phyloP scores from a whole-genome alignment of 345 rosid species.

The Eucalyptus pauciflora region DNA sequence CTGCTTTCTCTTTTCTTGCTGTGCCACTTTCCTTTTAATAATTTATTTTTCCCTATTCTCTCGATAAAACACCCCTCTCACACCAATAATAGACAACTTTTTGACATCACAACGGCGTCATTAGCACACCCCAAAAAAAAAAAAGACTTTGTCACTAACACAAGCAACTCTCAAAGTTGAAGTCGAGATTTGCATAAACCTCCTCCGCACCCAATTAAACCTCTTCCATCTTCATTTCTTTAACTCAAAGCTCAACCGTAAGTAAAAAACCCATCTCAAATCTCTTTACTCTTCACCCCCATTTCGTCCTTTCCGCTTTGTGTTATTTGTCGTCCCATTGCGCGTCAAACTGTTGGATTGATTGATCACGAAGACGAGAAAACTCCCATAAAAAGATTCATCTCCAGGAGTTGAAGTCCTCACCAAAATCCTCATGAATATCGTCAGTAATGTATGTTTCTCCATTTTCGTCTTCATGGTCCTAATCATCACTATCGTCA shows the following conservation, averaged over 20 bases:
- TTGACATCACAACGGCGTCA: background rate
- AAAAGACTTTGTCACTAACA: background rate
- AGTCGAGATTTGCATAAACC: background rate
- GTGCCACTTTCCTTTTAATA: background rate
- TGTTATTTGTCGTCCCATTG: background rate
- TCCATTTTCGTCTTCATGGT: background rate
- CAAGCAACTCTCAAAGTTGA: background rate
- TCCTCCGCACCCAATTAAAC: background rate
- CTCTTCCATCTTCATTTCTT: background rate
- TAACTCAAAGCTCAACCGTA: background rate
- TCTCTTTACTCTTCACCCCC: background rate
- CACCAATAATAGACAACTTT: background rate
- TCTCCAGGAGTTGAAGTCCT: background rate
- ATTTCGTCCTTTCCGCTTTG: background rate
- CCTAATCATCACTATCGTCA: background rate
- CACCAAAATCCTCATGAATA: background rate
- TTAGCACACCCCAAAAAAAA: too few relatives aligned
- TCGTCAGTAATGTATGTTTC: background rate
- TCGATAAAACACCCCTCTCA: background rate
- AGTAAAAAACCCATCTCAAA: background rate
- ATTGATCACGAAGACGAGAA: background rate
- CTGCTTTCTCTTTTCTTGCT: background rate
- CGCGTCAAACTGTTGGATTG: background rate
- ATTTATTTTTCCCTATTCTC: background rate
- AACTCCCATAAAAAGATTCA: background rate